Conservation (phyloP, 2,329 filamentous ascomycete genomes). For the Magnaporthiopsis incrustans region DNA sequence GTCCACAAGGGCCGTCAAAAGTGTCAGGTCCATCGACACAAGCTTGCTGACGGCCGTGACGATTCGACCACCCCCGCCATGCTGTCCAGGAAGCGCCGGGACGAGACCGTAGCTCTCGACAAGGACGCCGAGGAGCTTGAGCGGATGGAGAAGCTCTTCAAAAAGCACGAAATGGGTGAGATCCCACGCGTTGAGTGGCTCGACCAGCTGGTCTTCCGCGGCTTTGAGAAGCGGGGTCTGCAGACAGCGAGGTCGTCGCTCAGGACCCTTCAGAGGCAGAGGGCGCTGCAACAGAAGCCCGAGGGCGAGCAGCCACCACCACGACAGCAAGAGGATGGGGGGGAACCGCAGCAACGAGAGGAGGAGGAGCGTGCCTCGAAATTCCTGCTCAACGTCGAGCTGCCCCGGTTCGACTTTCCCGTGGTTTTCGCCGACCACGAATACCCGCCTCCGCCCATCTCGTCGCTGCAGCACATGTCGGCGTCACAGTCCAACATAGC, state of each 20-base stretch:
- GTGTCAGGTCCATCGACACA: slow-evolving; percentile 75
- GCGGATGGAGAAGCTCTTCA: slow-evolving; percentile 80
- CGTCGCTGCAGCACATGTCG: slow-evolving; percentile 58
- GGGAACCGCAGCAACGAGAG: slow-evolving; percentile 27
- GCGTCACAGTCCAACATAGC: slow-evolving; percentile 60
- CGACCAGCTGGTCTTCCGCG: slow-evolving; percentile 86
- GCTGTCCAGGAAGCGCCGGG: slow-evolving; percentile 41
- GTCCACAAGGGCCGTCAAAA: slow-evolving; percentile 88
- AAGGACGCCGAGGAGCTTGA: slow-evolving; percentile 79
- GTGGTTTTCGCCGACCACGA: slow-evolving; percentile 93
- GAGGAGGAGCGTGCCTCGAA: slow-evolving; percentile 43
- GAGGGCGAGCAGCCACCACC: slow-evolving; percentile 17
- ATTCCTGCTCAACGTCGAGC: slow-evolving; percentile 82
- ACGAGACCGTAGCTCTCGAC: slow-evolving; percentile 43
- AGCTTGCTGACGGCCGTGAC: slow-evolving; percentile 76
- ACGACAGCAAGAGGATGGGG: slow-evolving; percentile 18
- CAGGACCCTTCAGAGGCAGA: slow-evolving; percentile 46
- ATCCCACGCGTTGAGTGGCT: slow-evolving; percentile 91
- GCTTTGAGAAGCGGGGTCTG: slow-evolving; percentile 69
- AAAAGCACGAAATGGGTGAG: slow-evolving; percentile 97
- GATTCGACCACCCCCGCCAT: slow-evolving; percentile 70
- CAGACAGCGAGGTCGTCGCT: slow-evolving; percentile 56
- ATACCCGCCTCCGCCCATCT: slow-evolving; percentile 78
- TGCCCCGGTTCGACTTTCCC: slow-evolving; percentile 91
- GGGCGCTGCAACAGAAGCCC: slow-evolving; percentile 20